These are phyloP conservation scores for Fusarium avenaceum DNA, from an alignment of 2,329 filamentous ascomycete species.

Conservation along the genomic window DNA sequence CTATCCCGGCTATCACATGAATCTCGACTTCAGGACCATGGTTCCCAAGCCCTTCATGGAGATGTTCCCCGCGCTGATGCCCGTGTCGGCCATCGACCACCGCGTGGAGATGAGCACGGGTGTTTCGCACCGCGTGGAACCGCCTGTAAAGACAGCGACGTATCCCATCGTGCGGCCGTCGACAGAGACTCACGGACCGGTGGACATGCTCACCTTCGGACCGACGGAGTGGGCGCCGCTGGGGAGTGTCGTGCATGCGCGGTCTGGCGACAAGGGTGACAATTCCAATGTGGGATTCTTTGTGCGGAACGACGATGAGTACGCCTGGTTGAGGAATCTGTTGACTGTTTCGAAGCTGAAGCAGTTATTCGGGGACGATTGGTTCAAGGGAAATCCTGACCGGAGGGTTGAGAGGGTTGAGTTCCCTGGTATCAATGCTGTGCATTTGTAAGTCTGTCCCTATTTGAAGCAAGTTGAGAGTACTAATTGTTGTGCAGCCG, in stretches of 20 bases:
- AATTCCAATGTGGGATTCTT: slow-evolving; percentile 63
- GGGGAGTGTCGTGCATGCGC: slow-evolving; percentile 51
- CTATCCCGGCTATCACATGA: slow-evolving; percentile 60
- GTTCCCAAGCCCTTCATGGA: slow-evolving; percentile 60
- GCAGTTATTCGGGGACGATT: slow-evolving; percentile 55
- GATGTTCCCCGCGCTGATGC: slow-evolving; percentile 56
- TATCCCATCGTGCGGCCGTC: slow-evolving; percentile 47
- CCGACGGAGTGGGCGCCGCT: slow-evolving; percentile 48
- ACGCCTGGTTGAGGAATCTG: slow-evolving; percentile 59
- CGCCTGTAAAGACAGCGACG: slow-evolving; percentile 39
- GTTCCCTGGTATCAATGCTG: slow-evolving; percentile 54
- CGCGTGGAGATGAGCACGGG: slow-evolving; percentile 48
- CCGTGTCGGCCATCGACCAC: slow-evolving; percentile 48
- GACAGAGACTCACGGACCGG: slow-evolving; percentile 47
- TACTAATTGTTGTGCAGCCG: slow-evolving; percentile 37
- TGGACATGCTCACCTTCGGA: slow-evolving; percentile 47
- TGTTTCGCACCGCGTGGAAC: slow-evolving; percentile 29
- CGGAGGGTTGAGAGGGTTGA: slow-evolving; percentile 60
- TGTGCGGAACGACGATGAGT: slow-evolving; percentile 59
- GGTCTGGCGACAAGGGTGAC: slow-evolving; percentile 59
- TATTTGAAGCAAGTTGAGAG: accelerated
- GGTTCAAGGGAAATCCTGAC: slow-evolving; percentile 52
- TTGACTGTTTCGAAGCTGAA: slow-evolving; percentile 57
- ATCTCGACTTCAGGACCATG: slow-evolving; percentile 60
- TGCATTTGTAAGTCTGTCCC: slow-evolving; percentile 44